Evolutionary conservation across 768 basidiomycete genomes (phyloP), one percentile per base, ranked within the genome.

Genomic region (Coprinopsis cinerea): DNA sequence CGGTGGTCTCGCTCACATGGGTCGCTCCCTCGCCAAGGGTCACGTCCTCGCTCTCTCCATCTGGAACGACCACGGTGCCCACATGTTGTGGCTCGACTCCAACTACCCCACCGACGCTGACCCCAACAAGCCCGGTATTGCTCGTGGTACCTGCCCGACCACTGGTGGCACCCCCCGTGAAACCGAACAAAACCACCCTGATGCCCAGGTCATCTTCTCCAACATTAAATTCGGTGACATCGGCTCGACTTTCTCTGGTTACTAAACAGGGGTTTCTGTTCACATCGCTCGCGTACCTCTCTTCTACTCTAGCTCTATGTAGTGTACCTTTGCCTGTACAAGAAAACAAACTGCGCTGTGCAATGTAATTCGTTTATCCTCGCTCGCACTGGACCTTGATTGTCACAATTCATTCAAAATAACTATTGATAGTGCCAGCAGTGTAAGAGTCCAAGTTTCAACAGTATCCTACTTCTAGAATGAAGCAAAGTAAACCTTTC

Each of bases 11-110:
- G 44, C 53, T 15, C 54, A 52, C 22, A 61, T 61, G 52, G 53
- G 50, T 26, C n/a, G n/a, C n/a, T n/a, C n/a, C n/a, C n/a, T n/a
- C n/a, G n/a, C 54, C 41, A 59, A 62, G 26, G 75, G 75, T 26
- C 71, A 75, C 68, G 77, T 76, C 30, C 64, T 79, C 53, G 75
- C 74, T 44, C 61, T 79, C 58, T 67, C 64, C 41, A 51, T 79
- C 53, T 78, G 78, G 78, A 77, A 79, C 59, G 78, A 80, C 65
- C 69, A 79, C 58, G 66, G 65, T 26, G 77, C 64, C 51, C 65
- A 71, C 64, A 79, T 81, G 78, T 69, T 77, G 56, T 81, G 78
- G 72, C 75, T 80, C 62, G 77, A 79, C 68, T 64, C 65, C 58
- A 66, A 64, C 68, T 78, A 74, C 68, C 79, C 72, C 45, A 56